These are phyloP conservation scores for Tilletia indica DNA, from an alignment of 1,284 basidiomycete genomes.

Conservation along the genomic window DNA sequence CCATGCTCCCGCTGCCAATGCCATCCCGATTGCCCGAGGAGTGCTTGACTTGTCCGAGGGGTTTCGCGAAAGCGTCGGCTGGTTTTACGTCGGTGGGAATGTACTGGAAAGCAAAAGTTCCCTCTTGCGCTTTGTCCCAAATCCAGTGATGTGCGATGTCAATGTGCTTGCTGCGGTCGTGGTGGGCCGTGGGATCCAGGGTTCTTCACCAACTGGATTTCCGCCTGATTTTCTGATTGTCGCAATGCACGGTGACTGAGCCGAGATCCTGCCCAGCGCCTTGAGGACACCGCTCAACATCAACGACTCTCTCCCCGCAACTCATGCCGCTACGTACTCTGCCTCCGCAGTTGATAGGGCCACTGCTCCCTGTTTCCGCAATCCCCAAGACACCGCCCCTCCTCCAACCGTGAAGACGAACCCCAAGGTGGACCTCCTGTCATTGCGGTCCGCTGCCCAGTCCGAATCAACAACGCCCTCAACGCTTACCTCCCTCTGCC, in stretches of 20 bases:
- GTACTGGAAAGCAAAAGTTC: background rate
- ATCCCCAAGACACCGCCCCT: conserved; percentile 17
- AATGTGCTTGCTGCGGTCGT: no score
- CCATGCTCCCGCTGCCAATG: no score
- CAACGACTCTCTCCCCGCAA: no score
- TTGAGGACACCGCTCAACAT: background rate
- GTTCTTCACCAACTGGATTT: background rate
- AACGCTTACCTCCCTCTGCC: background rate
- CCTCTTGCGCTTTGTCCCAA: no score
- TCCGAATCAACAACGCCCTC: conserved; percentile 20
- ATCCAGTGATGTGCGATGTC: no score
- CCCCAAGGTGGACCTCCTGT: conserved; percentile 22
- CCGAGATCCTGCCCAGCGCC: background rate
- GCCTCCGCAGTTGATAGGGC: conserved; percentile 2
- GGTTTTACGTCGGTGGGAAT: background rate
- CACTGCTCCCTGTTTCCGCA: no score
- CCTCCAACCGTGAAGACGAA: conserved; percentile 20
- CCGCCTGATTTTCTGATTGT: conserved; percentile 3
- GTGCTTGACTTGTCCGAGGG: background rate
- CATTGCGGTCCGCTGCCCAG: conserved; percentile 19
- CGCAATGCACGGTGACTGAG: background rate
- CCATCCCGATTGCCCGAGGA: background rate
- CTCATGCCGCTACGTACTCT: conserved; percentile 1
- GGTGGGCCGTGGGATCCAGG: background rate
- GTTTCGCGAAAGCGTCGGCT: conserved; percentile 6